Conservation (phyloP, 2,329 filamentous ascomycete genomes). For the Mycosphaerella sp. region DNA sequence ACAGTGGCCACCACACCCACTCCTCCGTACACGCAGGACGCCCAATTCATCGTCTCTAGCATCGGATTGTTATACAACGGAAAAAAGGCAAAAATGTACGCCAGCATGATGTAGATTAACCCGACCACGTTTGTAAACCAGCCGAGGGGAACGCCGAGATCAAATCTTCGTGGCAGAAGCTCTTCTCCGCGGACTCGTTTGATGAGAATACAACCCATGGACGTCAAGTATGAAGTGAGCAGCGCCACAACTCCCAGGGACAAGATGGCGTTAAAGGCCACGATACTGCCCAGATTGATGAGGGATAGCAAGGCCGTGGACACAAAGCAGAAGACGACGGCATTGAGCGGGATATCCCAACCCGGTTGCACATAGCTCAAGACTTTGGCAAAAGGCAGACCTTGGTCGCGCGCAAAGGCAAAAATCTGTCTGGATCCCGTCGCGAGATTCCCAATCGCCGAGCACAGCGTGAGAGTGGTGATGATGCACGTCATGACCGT, state of each 20-base stretch:
- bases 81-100: slow-evolving; percentile 26
- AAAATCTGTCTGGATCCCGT: slow-evolving; percentile 40
- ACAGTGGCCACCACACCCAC: slow-evolving; percentile 18
- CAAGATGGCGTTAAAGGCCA: slow-evolving; percentile 41
- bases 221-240: slow-evolving; percentile 25
- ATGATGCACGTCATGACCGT: slow-evolving; percentile 33
- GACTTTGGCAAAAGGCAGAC: slow-evolving; percentile 35
- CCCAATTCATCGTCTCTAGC: slow-evolving; percentile 26
- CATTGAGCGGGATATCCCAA: slow-evolving; percentile 27
- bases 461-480: slow-evolving; percentile 36
- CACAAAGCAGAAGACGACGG: slow-evolving; percentile 23
- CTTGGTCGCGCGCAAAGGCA: slow-evolving; percentile 40
- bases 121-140: slow-evolving; percentile 24
- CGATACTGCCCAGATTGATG: slow-evolving; percentile 34
- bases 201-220: slow-evolving; percentile 25
- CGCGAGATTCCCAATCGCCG: slow-evolving; percentile 35
- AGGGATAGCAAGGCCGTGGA: slow-evolving; percentile 23
- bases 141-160: slow-evolving; percentile 21
- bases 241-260: slow-evolving; percentile 34
- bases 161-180: slow-evolving; percentile 23
- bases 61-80: slow-evolving; percentile 23
- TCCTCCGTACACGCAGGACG: slow-evolving; percentile 19
- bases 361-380: slow-evolving; percentile 22
- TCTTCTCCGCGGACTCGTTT: slow-evolving; percentile 25
- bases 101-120: slow-evolving; percentile 19